A percentile compares a stretch with the other conserved stretches of the same genome.
These are phyloP conservation scores for Lyophyllum decastes DNA, from an alignment of 768 basidiomycete species.

Conservation along the genomic window DNA sequence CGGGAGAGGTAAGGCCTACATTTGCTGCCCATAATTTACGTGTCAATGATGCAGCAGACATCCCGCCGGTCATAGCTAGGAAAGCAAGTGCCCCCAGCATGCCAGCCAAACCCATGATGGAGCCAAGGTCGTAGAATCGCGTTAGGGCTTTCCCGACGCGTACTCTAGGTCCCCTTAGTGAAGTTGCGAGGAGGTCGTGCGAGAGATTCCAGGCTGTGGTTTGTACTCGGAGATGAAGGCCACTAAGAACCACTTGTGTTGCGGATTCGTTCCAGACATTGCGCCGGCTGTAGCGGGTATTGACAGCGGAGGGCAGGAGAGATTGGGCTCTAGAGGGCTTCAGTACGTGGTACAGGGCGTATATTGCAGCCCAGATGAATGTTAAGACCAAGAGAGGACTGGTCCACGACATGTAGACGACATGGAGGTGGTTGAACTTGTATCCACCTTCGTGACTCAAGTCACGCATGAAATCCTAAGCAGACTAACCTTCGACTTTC, in stretches of 20 bases:
- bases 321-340: conserved; percentile 8
- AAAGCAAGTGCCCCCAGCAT: conserved; percentile 44
- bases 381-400: conserved; percentile 20
- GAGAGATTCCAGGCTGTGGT: conserved; percentile 49
- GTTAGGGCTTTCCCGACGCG: conserved; percentile 27
- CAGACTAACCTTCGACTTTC: too few relatives aligned
- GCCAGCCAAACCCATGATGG: conserved; percentile 43
- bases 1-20: neutral
- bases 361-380: conserved; percentile 26
- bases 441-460: too few relatives aligned
- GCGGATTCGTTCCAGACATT: conserved; percentile 19
- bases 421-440: too few relatives aligned
- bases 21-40: conserved; percentile 1
- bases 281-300: conserved; percentile 1
- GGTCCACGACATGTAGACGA: conserved; percentile 23
- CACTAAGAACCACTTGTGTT: conserved; percentile 23
- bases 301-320: conserved; percentile 10
- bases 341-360: conserved; percentile 20
- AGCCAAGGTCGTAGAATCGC: conserved; percentile 53
- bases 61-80: conserved; percentile 36
- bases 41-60: conserved; percentile 14
- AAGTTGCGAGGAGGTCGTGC: conserved; percentile 45
- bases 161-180: conserved; percentile 31
- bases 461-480: too few relatives aligned
- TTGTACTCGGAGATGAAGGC: conserved; percentile 42